A percentile compares a stretch with the other conserved stretches of the same genome.
Evolutionary conservation across 1,284 basidiomycete species (phyloP).

Genomic region (Mycosarcoma mackinlayi): DNA sequence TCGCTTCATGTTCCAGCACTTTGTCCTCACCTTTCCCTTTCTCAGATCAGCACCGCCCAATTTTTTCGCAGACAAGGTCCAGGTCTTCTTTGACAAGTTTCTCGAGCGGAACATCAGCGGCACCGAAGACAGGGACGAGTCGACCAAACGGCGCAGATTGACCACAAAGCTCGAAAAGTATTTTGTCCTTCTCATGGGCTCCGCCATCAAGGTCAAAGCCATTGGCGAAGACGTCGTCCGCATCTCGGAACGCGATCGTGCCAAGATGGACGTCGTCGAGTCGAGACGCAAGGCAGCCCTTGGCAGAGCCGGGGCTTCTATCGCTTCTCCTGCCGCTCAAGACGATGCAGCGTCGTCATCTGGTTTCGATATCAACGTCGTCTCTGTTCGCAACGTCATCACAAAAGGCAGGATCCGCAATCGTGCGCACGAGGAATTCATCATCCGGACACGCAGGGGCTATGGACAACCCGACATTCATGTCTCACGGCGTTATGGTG

Average conservation of each 20-base stretch:
- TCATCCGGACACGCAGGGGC: conserved; percentile 82
- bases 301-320: conserved; percentile 32
- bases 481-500: conserved; percentile 92
- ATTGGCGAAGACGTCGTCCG: conserved; percentile 61
- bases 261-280: conserved; percentile 53
- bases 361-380: conserved; percentile 63
- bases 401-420: conserved; percentile 58
- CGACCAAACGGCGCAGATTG: conserved; percentile 53
- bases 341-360: conserved; percentile 8
- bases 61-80: conserved; percentile 67
- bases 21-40: conserved; percentile 67
- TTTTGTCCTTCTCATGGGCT: conserved; percentile 58
- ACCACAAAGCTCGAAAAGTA: conserved; percentile 54
- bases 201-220: conserved; percentile 56
- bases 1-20: conserved; percentile 66
- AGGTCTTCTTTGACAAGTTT: conserved; percentile 65
- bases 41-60: conserved; percentile 63
- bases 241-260: conserved; percentile 57
- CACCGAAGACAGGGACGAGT: conserved; percentile 55
- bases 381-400: conserved; percentile 57
- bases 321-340: conserved; percentile 3
- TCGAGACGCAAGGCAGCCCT: conserved; percentile 49
- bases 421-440: conserved; percentile 76
- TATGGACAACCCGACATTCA: conserved; percentile 78
- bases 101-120: conserved; percentile 62